Evolutionary conservation across 2,329 filamentous ascomycete species (phyloP), one percentile per base, ranked within the genome.

Genomic region (Sclerotinia nivalis): DNA sequence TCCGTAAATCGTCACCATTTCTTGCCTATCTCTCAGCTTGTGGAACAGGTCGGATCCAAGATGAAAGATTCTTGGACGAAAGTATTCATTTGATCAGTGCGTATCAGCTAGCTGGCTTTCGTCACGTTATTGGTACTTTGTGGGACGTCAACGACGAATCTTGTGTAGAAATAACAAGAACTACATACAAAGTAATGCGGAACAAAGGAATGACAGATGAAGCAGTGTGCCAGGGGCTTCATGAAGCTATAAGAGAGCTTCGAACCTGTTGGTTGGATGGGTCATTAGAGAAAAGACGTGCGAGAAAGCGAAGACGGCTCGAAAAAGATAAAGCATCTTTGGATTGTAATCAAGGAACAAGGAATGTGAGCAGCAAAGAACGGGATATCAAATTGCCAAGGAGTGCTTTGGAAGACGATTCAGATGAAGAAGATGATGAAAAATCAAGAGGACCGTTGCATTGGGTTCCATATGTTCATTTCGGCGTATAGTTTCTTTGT

Each of bases 1-100:
- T 40, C 8, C 28, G 55, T 18, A 22, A 58, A 37, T 20, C 18
- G 1, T 3, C 69, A 0, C 78, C 78, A 2, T 80, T 81, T 59
- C 76, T 82, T 2, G 81, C 77, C 0, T 82, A 80, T 56, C 78
- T 82, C 5, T 82, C 80, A 3, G 80, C 80, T 0, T 82, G 80
- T 62, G 73, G 70, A 0, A 81, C 81, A 0, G 77, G 78, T 0
- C 50, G 72, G 22, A 76, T 74, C 34, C 70, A 72, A 10, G 65
- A 73, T 6, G 69, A 75, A 0, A 67, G 60, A 0, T 69, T 80
- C 3, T 8, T 75, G 0, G 82, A 84, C 49, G 81, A 84, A 68
- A 71, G 70, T 1, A 76, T 83, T 9, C 80, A 83, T 69, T 72
- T 84, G 0, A 73, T 77, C 9, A 79, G 75, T 56, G 79, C 78